Evolutionary conservation across 345 rosid species (phyloP).

Genomic region (Moringa oleifera): DNA sequence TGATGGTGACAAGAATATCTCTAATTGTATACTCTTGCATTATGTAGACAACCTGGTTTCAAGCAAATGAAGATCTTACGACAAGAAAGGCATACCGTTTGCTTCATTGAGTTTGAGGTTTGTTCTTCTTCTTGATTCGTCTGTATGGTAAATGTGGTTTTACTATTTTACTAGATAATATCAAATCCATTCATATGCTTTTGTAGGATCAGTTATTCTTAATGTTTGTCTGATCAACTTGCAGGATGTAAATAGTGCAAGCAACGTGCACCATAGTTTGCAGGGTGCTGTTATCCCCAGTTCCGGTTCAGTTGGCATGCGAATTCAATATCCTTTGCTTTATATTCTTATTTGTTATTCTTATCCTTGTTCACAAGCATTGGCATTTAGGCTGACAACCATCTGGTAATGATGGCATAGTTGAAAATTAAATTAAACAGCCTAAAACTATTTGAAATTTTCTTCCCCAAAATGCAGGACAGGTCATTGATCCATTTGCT

Average conservation of each 20-base stretch:
- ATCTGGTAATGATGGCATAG: too few species aligned
- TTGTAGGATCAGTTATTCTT: slow-evolving; percentile 2
- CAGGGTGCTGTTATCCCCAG: slow-evolving; percentile 96
- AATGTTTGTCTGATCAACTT: slow-evolving; percentile 12
- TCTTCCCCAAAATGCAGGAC: too few species aligned
- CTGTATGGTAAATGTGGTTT: background rate
- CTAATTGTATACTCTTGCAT: slow-evolving; percentile 18
- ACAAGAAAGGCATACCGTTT: slow-evolving; percentile 98
- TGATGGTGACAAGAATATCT: slow-evolving; percentile 4
- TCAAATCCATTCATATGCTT: background rate
- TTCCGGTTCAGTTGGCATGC: slow-evolving; percentile 97
- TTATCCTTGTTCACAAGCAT: background rate
- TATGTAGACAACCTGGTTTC: slow-evolving; percentile 91
- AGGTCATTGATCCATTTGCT: too few species aligned
- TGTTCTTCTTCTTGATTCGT: slow-evolving; percentile 13
- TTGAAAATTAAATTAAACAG: too few species aligned
- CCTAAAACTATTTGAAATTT: too few species aligned
- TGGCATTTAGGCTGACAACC: too few species aligned
- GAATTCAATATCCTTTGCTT: slow-evolving; percentile 93
- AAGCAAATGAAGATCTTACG: slow-evolving; percentile 96
- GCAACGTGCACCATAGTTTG: slow-evolving; percentile 75
- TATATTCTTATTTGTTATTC: background rate
- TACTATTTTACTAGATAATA: background rate
- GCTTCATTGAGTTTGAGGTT: slow-evolving; percentile 97
- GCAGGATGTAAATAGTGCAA: slow-evolving; percentile 87